Base-by-base conservation (phyloP, 768 basidiomycete species). In the Leccinum imitatum region DNA sequence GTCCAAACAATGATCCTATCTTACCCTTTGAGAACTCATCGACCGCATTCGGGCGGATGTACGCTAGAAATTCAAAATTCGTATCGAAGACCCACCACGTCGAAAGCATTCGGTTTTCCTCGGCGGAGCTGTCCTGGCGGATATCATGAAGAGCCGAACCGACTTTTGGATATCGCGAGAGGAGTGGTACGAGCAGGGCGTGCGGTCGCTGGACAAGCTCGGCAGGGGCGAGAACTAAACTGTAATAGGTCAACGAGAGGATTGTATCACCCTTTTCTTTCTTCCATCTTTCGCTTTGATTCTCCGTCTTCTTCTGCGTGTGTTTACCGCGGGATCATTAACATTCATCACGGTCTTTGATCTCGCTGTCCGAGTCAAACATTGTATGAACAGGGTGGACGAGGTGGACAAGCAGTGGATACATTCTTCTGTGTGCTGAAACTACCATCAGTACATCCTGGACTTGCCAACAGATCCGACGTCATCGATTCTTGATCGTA, bases 31-130 rank as follows among this genome's bases (percentile, higher is more conserved):
- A 41, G 10, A 37, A 14, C 6, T 21, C 6, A 44, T 48, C 31
- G 33, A 54, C 37, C 17, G 9, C 19, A 31, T 33, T 6, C 6
- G 17, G 6, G n/a, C n/a, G 23, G 17, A 8, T 6, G 4, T 7
- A 21, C 19, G 30, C 19, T 70, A 99, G 96, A 96, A 98, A 89
- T 98, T 99, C 84, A 98, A 99, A 81, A 95, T 98, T 73, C 87
- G 89, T 50, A 98, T 98, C 67, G 96, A 99, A 75, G 97, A 98
- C 75, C 94, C 96, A 27, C 97, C 97, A 31, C 89, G 95, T 70
- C 85, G 97, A 71, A 98, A 98, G 76, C 96, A 98, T 76, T 97
- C 97, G 95, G 96, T 98, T 39, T 98, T 98, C 87, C 84, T 98
- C 8, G 97, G 97, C 25, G 97, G 97, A 51, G 96, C 94, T n/a